phyloP scores from a whole-genome alignment of 129 eudicot species.

The Saussurea involucrata region DNA sequence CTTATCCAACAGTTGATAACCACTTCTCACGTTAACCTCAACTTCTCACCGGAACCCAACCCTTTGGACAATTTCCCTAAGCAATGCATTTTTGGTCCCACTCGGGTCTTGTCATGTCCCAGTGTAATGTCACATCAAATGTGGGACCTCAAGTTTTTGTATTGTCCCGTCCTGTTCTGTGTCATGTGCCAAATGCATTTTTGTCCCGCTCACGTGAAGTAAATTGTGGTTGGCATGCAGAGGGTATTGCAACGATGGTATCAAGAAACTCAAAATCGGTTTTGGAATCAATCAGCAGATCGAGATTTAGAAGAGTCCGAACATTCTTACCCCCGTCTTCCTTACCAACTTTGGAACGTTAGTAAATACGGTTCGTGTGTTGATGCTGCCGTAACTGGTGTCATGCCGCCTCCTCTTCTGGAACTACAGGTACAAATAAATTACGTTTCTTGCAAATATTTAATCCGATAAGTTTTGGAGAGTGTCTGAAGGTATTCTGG shows the following conservation, averaged over 20 bases:
- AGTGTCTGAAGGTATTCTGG: constrained; percentile 69
- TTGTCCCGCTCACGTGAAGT: background rate
- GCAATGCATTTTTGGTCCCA: background rate
- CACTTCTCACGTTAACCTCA: no score
- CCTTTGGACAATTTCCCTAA: background rate
- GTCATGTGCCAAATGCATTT: background rate
- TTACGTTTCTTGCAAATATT: background rate
- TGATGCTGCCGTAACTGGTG: constrained; percentile 94
- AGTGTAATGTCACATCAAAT: background rate
- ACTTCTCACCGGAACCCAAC: no score
- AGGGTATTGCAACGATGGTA: constrained; percentile 74
- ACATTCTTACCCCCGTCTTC: constrained; percentile 45
- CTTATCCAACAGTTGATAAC: no score
- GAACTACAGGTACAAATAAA: constrained; percentile 67
- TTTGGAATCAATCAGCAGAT: constrained; percentile 52
- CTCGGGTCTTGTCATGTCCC: background rate
- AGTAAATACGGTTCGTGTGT: constrained; percentile 82
- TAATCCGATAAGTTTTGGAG: constrained; percentile 21
- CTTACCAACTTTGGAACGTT: constrained; percentile 96
- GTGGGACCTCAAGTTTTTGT: background rate
- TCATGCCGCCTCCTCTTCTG: constrained; percentile 95
- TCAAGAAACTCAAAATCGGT: constrained; percentile 49
- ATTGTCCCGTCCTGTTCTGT: background rate
- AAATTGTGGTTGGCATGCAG: constrained; percentile 43
- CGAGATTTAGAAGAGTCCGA: constrained; percentile 45